Evolutionary conservation across 495 filamentous ascomycete species (phyloP), one percentile per base, ranked within the genome.

Genomic region (Penicillium manginii): DNA sequence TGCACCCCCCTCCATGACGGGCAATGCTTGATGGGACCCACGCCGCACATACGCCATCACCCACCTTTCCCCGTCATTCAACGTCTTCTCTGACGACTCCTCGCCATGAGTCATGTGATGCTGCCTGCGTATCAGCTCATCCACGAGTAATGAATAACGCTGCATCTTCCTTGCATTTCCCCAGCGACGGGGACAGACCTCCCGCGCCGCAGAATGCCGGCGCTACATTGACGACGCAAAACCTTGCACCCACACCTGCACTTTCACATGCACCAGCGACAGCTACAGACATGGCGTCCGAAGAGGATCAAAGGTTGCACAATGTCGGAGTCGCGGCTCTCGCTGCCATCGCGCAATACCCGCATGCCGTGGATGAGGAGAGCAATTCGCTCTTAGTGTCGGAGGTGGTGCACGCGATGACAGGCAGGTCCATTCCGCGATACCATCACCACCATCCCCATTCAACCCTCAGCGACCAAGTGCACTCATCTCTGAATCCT

Each of bases 291-390:
- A 58, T 66, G 52, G 47, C 60, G 3, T 57, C 62, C 10, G 52
- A 61, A 2, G 59, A 59, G 31, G 68, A 69, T 57, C 63, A 55
- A 17, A 61, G 42, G 15, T 63, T 67, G 35, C 63, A 67, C 52
- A 59, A 68, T 60, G 61, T 69, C 26, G 66, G 61, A 3, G 53
- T 71, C 26, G 72, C 74, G 33, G 74, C 73, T 54, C 63, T 76
- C 4, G 70, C 74, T 55, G 68, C 75, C 7, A 67, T 78, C 9
- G 65, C 72, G 17, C 72, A 72, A 5, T 71, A 73, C 48, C 66
- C 73, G 6, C 60, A 61, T 29, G 51, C 61, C 17, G 54, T 68
- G 14, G 61, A 60, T 37, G 52, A 58, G 8, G 57, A 60, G 35
- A 64, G 57, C 50, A 37, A 46, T 19, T 60, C 69, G 0, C 60